Evolutionary conservation across 2,329 filamentous ascomycete genomes (phyloP), one percentile per base, ranked within the genome.

Genomic region (Diaporthe australafricana): DNA sequence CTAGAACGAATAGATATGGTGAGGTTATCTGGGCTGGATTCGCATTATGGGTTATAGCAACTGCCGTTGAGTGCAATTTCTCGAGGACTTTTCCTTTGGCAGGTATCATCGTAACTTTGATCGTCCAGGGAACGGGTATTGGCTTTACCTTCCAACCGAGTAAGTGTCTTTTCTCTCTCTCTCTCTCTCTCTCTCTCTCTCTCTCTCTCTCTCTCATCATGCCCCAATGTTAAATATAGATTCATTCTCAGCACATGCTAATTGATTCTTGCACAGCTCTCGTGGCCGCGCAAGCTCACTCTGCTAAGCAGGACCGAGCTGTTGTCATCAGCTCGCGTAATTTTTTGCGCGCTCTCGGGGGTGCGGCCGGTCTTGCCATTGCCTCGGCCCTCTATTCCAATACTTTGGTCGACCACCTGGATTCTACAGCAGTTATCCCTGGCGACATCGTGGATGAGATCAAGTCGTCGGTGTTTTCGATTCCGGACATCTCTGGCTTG

Each of bases 321-420:
- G 87, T 92, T 1, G 86, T 91, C 25, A 91, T 91, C 45, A 89
- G 88, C 2, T 87, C 87, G 66, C 84, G 90, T 1, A 92, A 92
- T 75, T 92, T 92, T 77, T 84, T 91, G 72, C 86, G 90, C 9
- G 87, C 86, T 57, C 81, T 89, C 4, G 90, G 90, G 12, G 90
- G 89, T 30, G 83, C 89, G 1, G 83, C 86, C 17, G 89, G 90
- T 0, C 83, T 92, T 0, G 89, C 88, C 0, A 80, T 91, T 11
- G 88, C 87, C 0, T 88, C 88, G 1, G 87, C 88, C 2, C 80
- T 90, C 2, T 73, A 63, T 40, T 73, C 72, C 22, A 73, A 73
- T 30, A 71, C 71, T 25, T 32, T 70, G 17, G 42, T 74, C 22
- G 35, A 79, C 32, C 65, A 82, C n/a, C 77, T 87, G 6, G 83